Conservation (phyloP, 768 basidiomycete genomes). For the Serendipita indica region DNA sequence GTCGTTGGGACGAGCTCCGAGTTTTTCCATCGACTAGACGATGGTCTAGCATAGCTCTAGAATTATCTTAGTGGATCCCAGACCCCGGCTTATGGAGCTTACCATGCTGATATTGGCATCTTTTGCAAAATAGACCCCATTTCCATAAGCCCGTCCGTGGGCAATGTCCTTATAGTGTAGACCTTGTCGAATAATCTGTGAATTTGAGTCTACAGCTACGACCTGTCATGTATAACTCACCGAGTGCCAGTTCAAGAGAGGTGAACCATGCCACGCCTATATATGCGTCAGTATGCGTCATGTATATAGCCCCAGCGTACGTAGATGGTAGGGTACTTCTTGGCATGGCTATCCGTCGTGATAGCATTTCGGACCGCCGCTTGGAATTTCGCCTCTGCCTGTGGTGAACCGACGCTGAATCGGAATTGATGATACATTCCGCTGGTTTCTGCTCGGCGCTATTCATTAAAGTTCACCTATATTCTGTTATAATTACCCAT, state of each 20-base stretch:
- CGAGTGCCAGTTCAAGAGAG: slow-evolving; percentile 55
- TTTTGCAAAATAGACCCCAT: slow-evolving; percentile 58
- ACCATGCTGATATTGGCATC: slow-evolving; percentile 37
- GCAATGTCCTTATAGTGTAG: slow-evolving; percentile 43
- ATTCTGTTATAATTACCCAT: slow-evolving; percentile 28
- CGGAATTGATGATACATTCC: slow-evolving; percentile 45
- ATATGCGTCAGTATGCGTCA: slow-evolving; percentile 24
- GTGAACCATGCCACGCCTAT: slow-evolving; percentile 59
- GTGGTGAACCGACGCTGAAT: slow-evolving; percentile 55
- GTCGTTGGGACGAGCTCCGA: slow-evolving; percentile 32
- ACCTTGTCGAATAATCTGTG: slow-evolving; percentile 55
- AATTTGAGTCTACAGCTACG: slow-evolving; percentile 1
- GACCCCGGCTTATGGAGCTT: slow-evolving; percentile 10
- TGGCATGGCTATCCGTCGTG: slow-evolving; percentile 27
- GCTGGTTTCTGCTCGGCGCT: slow-evolving; percentile 23
- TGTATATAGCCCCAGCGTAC: slow-evolving; percentile 23
- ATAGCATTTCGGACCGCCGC: slow-evolving; percentile 30
- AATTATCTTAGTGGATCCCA: slow-evolving; percentile 11
- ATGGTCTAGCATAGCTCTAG: slow-evolving; percentile 11
- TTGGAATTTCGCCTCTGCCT: slow-evolving; percentile 53
- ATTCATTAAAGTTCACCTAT: not conserved
- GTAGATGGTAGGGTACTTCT: slow-evolving; percentile 28
- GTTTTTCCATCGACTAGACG: slow-evolving; percentile 33
- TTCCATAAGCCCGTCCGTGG: slow-evolving; percentile 47
- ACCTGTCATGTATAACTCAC: slow-evolving; percentile 23